Percentiles rank a stretch among this genome's conserved stretches.
Conservation (phyloP, 345 rosid species). For the Brassica juncea region DNA sequence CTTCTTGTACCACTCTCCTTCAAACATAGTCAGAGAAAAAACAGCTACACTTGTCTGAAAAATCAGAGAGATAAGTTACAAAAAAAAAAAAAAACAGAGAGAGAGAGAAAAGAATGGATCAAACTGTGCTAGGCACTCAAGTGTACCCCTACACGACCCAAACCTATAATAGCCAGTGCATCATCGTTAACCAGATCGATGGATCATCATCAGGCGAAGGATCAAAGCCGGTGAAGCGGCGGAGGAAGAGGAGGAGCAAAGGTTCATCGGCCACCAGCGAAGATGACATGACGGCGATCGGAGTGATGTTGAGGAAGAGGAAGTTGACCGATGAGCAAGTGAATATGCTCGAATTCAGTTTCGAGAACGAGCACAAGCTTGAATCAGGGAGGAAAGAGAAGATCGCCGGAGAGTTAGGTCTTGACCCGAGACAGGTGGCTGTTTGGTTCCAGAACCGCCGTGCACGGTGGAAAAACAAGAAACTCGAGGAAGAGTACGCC, state of each 20-base stretch:
- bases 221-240: slow-evolving; percentile 47
- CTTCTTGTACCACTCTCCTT: slow-evolving; percentile 22
- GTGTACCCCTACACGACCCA: slow-evolving; percentile 26
- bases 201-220: slow-evolving; percentile 45
- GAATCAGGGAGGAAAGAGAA: slow-evolving; percentile 83
- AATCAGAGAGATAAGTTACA: background rate
- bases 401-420: slow-evolving; percentile 77
- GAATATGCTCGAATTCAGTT: slow-evolving; percentile 60
- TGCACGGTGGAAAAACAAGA: slow-evolving; percentile 91
- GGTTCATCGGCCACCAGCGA: slow-evolving; percentile 37
- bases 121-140: slow-evolving; percentile 24
- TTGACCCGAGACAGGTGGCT: slow-evolving; percentile 92
- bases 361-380: slow-evolving; percentile 73
- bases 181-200: slow-evolving; percentile 28
- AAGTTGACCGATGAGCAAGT: slow-evolving; percentile 71
- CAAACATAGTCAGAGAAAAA: slow-evolving; percentile 29
- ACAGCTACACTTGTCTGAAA: slow-evolving; percentile 34
- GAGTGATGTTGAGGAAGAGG: slow-evolving; percentile 57
- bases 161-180: slow-evolving; percentile 10
- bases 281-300: slow-evolving; percentile 28
- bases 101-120: slow-evolving; percentile 9
- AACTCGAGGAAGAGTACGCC: slow-evolving; percentile 76
- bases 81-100: background rate
- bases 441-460: slow-evolving; percentile 98
- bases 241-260: slow-evolving; percentile 63